These are phyloP conservation scores for Sanghuangporus weigelae DNA, from an alignment of 1,284 basidiomycete species.

Conservation along the genomic window DNA sequence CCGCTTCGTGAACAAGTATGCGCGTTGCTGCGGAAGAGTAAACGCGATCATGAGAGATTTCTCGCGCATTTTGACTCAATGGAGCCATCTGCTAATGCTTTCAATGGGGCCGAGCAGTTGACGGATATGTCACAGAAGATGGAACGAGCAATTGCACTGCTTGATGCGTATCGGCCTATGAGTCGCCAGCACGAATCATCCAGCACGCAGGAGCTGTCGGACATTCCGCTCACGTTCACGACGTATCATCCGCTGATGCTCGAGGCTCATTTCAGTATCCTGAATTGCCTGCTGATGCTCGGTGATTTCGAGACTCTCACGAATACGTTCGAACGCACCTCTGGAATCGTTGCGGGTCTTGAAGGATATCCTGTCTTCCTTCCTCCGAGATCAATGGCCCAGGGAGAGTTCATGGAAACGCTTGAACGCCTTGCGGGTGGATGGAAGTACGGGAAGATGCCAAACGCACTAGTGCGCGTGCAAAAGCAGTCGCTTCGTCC, in stretches of 20 bases:
- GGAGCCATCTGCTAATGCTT: constrained; percentile 32
- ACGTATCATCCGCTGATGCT: constrained; percentile 83
- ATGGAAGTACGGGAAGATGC: constrained; percentile 37
- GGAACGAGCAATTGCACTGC: constrained; percentile 61
- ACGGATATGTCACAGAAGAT: constrained; percentile 45
- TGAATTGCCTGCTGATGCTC: constrained; percentile 67
- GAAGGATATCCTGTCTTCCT: constrained; percentile 83
- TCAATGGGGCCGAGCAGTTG: constrained; percentile 18
- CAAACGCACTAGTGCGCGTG: constrained; percentile 6
- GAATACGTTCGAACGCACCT: constrained; percentile 55
- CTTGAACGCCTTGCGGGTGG: constrained; percentile 70
- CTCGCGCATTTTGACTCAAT: constrained; percentile 73
- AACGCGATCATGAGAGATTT: constrained; percentile 78
- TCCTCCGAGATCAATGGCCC: constrained; percentile 77
- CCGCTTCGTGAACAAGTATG: constrained; percentile 53
- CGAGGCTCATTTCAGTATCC: constrained; percentile 73
- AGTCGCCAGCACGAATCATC: constrained; percentile 28
- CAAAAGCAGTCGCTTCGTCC: constrained; percentile 19
- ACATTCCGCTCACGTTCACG: constrained; percentile 52
- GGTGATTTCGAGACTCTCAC: constrained; percentile 62
- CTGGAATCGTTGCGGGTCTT: constrained; percentile 65
- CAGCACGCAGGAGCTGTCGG: constrained; percentile 24
- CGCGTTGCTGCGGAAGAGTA: constrained; percentile 57
- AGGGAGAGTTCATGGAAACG: constrained; percentile 78
- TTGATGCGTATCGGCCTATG: constrained; percentile 61